Percentiles rank a stretch among this genome's conserved stretches.
Evolutionary conservation across 2,329 filamentous ascomycete species (phyloP).

Genomic region (Clonostachys byssicola): DNA sequence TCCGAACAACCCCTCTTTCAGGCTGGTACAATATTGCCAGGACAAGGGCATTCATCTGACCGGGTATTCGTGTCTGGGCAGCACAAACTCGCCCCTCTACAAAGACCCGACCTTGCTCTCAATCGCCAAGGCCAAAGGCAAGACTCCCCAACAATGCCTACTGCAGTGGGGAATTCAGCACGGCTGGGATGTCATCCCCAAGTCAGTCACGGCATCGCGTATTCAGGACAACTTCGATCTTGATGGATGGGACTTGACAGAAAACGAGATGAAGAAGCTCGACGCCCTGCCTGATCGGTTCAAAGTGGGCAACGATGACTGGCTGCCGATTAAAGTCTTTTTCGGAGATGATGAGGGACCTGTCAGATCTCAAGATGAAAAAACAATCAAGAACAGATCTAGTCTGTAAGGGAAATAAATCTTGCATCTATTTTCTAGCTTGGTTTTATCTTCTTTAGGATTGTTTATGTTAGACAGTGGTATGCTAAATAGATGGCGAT

Average conservation of each 20-base stretch:
- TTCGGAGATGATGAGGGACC: slow-evolving; percentile 74
- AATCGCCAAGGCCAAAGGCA: slow-evolving; percentile 13
- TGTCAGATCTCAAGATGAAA: no score
- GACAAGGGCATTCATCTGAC: slow-evolving; percentile 22
- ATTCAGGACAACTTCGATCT: slow-evolving; percentile 16
- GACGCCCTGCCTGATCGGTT: slow-evolving; percentile 65
- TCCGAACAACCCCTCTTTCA: slow-evolving; percentile 20
- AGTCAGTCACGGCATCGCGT: slow-evolving; percentile 10
- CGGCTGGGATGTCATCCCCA: slow-evolving; percentile 15
- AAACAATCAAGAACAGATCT: no score
- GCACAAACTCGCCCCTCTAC: slow-evolving; percentile 8
- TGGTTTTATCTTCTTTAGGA: no score
- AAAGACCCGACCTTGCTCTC: slow-evolving; percentile 11
- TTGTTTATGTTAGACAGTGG: no score
- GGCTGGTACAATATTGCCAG: slow-evolving; percentile 21
- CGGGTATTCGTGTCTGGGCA: slow-evolving; percentile 10
- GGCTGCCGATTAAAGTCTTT: slow-evolving; percentile 76
- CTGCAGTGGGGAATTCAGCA: slow-evolving; percentile 17
- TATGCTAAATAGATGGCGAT: no score
- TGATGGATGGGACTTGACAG: slow-evolving; percentile 45
- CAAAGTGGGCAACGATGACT: slow-evolving; percentile 75
- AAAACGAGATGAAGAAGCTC: slow-evolving; percentile 16
- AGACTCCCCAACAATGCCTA: slow-evolving; percentile 14
- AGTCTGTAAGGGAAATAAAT: no score
- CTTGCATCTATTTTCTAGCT: no score